Percentiles rank a stretch among this genome's conserved stretches.
These are phyloP conservation scores for Chaetomium sp. DNA, from an alignment of 2,329 filamentous ascomycete genomes.

Conservation along the genomic window DNA sequence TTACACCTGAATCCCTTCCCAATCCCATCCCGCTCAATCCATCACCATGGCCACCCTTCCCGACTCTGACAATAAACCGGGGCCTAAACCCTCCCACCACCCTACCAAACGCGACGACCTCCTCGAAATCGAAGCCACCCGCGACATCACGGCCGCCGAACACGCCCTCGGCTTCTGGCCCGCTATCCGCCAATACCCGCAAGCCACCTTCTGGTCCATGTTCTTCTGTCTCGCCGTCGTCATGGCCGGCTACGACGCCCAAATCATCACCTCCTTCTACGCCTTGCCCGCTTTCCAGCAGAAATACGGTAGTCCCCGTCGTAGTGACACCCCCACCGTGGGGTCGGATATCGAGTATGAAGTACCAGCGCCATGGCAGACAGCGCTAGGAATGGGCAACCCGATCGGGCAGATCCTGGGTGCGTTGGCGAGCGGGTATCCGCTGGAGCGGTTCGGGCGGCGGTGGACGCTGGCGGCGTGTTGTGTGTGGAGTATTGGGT, in stretches of 20 bases:
- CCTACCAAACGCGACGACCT: not conserved
- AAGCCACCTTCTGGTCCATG: slow-evolving; percentile 47
- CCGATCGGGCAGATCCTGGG: slow-evolving; percentile 52
- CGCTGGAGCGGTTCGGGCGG: slow-evolving; percentile 40
- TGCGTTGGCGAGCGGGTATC: slow-evolving; percentile 43
- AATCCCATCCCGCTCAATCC: no score
- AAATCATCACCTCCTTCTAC: slow-evolving; percentile 57
- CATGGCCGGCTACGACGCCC: slow-evolving; percentile 58
- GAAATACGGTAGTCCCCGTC: slow-evolving; percentile 48
- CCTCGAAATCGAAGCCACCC: slow-evolving; percentile 2
- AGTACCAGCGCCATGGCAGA: slow-evolving; percentile 41
- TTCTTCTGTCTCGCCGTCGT: slow-evolving; percentile 55
- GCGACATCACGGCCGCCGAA: not conserved
- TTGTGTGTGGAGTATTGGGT: slow-evolving; percentile 39
- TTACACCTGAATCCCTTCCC: no score
- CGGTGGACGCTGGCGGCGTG: slow-evolving; percentile 40
- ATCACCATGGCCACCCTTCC: no score
- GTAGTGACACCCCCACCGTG: slow-evolving; percentile 25
- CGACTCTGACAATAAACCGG: no score
- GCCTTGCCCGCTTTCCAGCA: slow-evolving; percentile 51
- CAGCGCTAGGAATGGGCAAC: slow-evolving; percentile 45
- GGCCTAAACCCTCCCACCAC: no score
- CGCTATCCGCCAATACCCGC: slow-evolving; percentile 38
- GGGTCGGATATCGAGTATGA: slow-evolving; percentile 25
- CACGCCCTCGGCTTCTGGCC: slow-evolving; percentile 28